Percentiles rank a stretch among this genome's conserved stretches.
These are phyloP conservation scores for Cryptococcus sp. DNA, from an alignment of 1,284 basidiomycete species.

Conservation along the genomic window DNA sequence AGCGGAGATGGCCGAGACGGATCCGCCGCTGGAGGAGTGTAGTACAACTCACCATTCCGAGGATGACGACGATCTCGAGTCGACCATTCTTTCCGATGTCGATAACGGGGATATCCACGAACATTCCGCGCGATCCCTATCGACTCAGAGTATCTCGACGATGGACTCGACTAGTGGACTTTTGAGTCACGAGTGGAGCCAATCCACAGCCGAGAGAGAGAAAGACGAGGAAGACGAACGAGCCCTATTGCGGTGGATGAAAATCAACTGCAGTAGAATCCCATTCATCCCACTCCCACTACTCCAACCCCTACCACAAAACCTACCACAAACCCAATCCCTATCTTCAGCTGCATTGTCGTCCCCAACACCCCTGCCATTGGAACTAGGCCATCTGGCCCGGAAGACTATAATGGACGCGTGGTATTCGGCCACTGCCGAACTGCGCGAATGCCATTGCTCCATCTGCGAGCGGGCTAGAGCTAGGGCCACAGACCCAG, in stretches of 20 bases:
- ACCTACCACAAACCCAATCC: not conserved
- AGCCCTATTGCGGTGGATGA: not conserved
- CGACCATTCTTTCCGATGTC: too few relatives aligned
- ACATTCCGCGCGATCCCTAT: too few relatives aligned
- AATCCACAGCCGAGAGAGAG: too few relatives aligned
- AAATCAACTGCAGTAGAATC: not conserved
- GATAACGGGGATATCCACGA: too few relatives aligned
- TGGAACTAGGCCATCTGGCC: constrained; percentile 9
- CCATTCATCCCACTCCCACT: not conserved
- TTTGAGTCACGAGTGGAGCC: too few relatives aligned
- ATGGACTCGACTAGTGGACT: too few relatives aligned
- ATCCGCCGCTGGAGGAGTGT: too few relatives aligned
- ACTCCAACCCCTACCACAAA: not conserved
- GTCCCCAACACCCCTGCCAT: not conserved
- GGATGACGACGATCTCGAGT: too few relatives aligned
- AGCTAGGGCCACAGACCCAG: constrained; percentile 6
- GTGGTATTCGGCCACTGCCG: constrained; percentile 8
- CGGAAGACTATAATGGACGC: not conserved
- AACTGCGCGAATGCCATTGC: constrained; percentile 21
- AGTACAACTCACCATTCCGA: too few relatives aligned
- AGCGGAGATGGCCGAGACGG: too few relatives aligned
- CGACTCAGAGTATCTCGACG: too few relatives aligned
- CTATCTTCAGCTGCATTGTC: not conserved
- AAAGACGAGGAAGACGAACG: too few relatives aligned
- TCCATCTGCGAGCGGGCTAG: constrained; percentile 22